Evolutionary conservation across 2,329 filamentous ascomycete genomes (phyloP).

Genomic region (Hypoxylon sp.): DNA sequence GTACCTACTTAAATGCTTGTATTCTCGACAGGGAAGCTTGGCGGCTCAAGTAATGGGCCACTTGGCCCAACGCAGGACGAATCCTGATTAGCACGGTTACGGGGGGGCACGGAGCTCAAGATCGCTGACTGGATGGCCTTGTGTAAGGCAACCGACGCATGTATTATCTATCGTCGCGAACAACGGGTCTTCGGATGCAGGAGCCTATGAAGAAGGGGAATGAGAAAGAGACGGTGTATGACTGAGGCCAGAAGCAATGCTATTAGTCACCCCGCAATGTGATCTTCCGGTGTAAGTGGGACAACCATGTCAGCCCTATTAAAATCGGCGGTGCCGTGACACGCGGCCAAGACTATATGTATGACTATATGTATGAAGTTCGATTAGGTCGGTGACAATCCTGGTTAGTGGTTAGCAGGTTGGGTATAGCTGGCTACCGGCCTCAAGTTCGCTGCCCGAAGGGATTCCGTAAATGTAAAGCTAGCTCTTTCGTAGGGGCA

Average conservation of each 20-base stretch:
- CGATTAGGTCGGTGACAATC: conserved; percentile 30
- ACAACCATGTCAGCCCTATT: conserved; percentile 40
- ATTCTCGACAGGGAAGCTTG: conserved; percentile 32
- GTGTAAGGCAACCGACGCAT: conserved; percentile 33
- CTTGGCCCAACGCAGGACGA: conserved; percentile 33
- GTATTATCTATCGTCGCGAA: conserved; percentile 25
- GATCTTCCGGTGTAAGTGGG: conserved; percentile 33
- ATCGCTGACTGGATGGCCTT: conserved; percentile 31
- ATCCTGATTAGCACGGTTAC: conserved; percentile 40
- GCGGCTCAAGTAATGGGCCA: conserved; percentile 38
- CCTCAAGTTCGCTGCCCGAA: conserved; percentile 27
- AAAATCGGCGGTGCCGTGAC: conserved; percentile 34
- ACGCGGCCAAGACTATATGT: conserved; percentile 36
- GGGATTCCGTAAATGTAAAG: conserved; percentile 1
- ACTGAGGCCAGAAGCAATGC: conserved; percentile 27
- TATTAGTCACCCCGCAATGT: conserved; percentile 42
- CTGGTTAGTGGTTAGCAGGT: conserved; percentile 21
- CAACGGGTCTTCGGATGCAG: conserved; percentile 34
- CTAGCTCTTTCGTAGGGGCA: conserved; percentile 9
- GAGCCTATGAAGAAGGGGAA: conserved; percentile 26
- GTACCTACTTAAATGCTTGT: conserved; percentile 8
- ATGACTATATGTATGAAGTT: conserved; percentile 25
- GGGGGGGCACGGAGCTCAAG: conserved; percentile 24
- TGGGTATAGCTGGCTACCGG: conserved; percentile 17
- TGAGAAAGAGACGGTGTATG: conserved; percentile 37